Base-by-base conservation (phyloP, 2,329 filamentous ascomycete species). In the Calonectria leucothoes region DNA sequence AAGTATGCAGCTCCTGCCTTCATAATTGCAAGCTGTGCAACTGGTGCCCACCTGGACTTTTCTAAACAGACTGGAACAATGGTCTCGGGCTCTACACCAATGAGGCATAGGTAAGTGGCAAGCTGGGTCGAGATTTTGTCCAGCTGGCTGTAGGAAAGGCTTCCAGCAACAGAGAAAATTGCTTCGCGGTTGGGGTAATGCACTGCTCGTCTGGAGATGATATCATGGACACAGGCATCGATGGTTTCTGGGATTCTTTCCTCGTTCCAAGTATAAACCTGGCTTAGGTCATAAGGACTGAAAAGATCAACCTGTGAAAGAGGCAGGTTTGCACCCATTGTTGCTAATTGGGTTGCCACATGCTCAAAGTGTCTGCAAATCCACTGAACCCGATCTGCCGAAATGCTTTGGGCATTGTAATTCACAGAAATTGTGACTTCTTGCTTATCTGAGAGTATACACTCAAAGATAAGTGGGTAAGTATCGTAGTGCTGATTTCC, bases 1-100 rank as follows among this genome's bases (percentile, higher is more conserved):
- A 82, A 57, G 17, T 79, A 73, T 0, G 73, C 70, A 17, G 77
- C 80, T 0, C 80, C 79, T 4, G 78, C 72, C 14, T 81, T 79
- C 8, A 79, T 33, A 3, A 82, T 75, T 15, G 76, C 78, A 4
- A 82, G 68, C 71, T 80, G 76, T 1, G 77, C 65, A 8, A 80
- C 72, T 6, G 77, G 29, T 1, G 75, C 66, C 78, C 79, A 78
- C 2, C 73, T 61, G 5, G 78, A 78, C 15, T 79, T 82, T 10
- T 82, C 77, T 57, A 79, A 71, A 12, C 77, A 79, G 27, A 77
- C 5, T 0, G 73, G 77, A 4, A 70, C 67, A 3, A 79, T 75
- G 15, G 74, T 31, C 0, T 25, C 49, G 0, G 74, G 14, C 11
- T 63, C 11, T 1, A 55, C 12, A n/a, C 79, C 42, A 3, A 74